phyloP scores from a whole-genome alignment of 1,284 basidiomycete species.

The Stygiomarasmius scandens region DNA sequence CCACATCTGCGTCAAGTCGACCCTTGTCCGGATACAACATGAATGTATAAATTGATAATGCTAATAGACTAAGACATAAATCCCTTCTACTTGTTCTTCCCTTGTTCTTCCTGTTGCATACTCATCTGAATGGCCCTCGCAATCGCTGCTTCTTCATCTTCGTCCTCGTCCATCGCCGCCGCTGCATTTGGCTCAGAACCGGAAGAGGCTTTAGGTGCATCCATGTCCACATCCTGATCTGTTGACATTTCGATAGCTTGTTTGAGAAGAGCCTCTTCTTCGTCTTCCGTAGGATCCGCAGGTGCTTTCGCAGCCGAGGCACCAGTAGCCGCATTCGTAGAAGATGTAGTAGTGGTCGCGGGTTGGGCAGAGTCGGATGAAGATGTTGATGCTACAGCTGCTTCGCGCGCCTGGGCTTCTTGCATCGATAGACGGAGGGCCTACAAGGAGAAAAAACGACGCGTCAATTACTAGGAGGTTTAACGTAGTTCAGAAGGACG shows the following conservation, averaged over 20 bases:
- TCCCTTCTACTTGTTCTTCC: conserved; percentile 24
- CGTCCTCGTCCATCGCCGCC: conserved; percentile 42
- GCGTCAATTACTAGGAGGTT: no score
- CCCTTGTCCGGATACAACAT: no score
- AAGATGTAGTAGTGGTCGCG: conserved; percentile 27
- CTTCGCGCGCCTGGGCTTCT: conserved; percentile 91
- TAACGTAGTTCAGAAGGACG: conserved; percentile 21
- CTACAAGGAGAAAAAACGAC: conserved; percentile 44
- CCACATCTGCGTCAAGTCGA: no score
- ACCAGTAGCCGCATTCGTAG: conserved; percentile 34
- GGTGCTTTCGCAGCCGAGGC: conserved; percentile 36
- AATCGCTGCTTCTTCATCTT: conserved; percentile 59
- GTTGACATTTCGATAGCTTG: conserved; percentile 64
- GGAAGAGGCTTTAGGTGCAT: conserved; percentile 15
- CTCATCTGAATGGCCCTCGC: conserved; percentile 63
- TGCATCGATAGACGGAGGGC: conserved; percentile 97
- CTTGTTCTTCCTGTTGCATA: conserved; percentile 48
- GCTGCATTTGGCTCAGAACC: conserved; percentile 31
- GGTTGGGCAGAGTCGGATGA: conserved; percentile 19
- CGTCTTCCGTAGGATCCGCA: conserved; percentile 52
- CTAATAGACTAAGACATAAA: no score
- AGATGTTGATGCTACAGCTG: conserved; percentile 45
- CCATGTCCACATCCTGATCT: conserved; percentile 52
- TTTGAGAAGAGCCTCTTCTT: conserved; percentile 69
- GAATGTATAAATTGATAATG: no score